Base-by-base conservation (phyloP, 1,139 yeast species). In the Suhomyces taliae region DNA sequence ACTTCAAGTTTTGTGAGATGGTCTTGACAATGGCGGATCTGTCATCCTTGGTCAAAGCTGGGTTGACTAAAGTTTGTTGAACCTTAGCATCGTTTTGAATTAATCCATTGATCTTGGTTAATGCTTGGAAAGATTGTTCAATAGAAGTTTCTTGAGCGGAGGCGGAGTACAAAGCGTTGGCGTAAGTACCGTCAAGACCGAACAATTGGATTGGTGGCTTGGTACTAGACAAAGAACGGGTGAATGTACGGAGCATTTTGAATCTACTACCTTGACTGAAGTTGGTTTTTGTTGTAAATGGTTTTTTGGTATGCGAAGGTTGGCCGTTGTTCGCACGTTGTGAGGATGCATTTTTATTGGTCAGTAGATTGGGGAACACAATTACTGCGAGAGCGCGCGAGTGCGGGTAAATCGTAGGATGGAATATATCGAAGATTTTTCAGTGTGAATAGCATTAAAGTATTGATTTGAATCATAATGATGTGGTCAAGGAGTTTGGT, bases 101-200 rank as follows among this genome's bases (percentile, higher is more conserved):
- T 55, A 85, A 72, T 42, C 74, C 67, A 62, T 78, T 69, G 59
- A 93, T 70, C 58, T 82, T 72, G 58, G 70, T 68, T 61, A 95
- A 82, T 40, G 93, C 81, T 62, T 80, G 76, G 67, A 78, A 82
- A 45, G 96, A 83, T 62, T 82, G 73, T 53, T 84, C 91, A 58
- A 93, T 76, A 27, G 90, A 77, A 34, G 95, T 81, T 60, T 85
- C 84, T 79, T 88, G 88, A 57, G 85, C 86, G 48, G 98, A 87
- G 34, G 99, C 98, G 49, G 91, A 78, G 82, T 86, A 93, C 61
- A 93, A 81, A 43, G 99, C 97, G 53, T 90, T 81, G 61, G 99
- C 99, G 69, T 93, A 93, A 54, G 98, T 90, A 66, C 98, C 99
- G 60, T 91, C 97, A 58, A 93, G 76, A 56, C 99, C 99, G 65